Conservation (phyloP, 2,329 filamentous ascomycete species). For the Coleophoma crateriformis region DNA sequence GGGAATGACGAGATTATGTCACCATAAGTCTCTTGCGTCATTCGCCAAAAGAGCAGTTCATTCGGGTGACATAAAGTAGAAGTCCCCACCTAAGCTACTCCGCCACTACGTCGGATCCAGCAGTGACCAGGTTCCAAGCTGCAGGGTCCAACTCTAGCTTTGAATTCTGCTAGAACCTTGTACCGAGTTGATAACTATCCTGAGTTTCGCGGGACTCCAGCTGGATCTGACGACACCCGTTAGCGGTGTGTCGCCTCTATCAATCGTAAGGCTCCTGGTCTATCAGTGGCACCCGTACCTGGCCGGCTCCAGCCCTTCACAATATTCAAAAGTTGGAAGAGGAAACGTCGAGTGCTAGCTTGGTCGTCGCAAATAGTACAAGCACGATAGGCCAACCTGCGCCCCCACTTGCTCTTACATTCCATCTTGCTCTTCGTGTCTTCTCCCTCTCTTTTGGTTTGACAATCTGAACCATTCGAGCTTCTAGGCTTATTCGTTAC, state of each 20-base stretch:
- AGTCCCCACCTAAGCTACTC: no score
- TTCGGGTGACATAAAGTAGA: no score
- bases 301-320: not conserved
- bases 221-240: not conserved
- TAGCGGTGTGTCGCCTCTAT: not conserved
- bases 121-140: no score
- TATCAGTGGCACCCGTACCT: not conserved
- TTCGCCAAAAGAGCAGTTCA: no score
- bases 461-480: not conserved
- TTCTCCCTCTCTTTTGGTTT: not conserved
- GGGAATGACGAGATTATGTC: no score
- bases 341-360: not conserved
- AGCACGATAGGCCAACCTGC: not conserved
- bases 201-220: no score
- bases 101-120: no score
- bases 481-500: not conserved
- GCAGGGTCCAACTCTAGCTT: no score
- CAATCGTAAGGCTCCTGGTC: not conserved
- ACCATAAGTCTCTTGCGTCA: no score
- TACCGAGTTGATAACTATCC: no score
- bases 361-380: not conserved
- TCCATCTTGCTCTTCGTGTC: not conserved
- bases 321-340: not conserved
- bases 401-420: not conserved
- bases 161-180: no score